Evolutionary conservation across 805 yeast genomes (phyloP), one percentile per base, ranked within the genome.

Genomic region (Candida germanica): DNA sequence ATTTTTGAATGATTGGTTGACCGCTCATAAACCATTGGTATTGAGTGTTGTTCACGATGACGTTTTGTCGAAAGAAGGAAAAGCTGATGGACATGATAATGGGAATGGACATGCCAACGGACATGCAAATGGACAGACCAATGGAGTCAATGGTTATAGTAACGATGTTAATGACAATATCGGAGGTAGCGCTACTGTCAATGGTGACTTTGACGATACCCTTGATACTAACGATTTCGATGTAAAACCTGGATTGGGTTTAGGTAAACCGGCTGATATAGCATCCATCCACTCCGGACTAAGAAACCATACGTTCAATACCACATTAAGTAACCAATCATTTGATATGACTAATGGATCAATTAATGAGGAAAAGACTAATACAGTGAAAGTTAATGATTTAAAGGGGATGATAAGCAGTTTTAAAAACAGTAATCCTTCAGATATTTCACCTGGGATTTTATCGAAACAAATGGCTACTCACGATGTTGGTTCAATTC

Each of bases 211-310:
- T 8, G 30, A 38, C 18, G 48, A 38, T 7, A 32, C 38, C 13
- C 38, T 33, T 31, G 28, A 27, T 19, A 39, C 45, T 19, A 12
- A 21, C 10, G 37, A 32, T 11, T 4, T 16, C 13, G 46, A 43
- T 49, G 48, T 8, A 26, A 56, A 27, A 32, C 42, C 43, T 8
- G 38, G 27, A 5, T 30, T 41, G 19, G 73, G 73, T 1, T 44
- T 66, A 26, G 73, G 73, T 9, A 61, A 54, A n/a, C 60, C 64
- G 9, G 58, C 59, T 25, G 73, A 66, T 39, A 66, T 66, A 15
- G 51, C 61, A 5, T 63, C 70, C 3, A 66, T 66, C 29, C 67
- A 65, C 37, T 61, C 69, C 2, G 71, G 64, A 38, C 58, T 36
- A 20, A 35, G 36, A 37, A 38, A 28, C 16, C 18, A 27, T 3